These are phyloP conservation scores for Rossbeevera mucosa DNA, from an alignment of 768 basidiomycete genomes.

Conservation along the genomic window DNA sequence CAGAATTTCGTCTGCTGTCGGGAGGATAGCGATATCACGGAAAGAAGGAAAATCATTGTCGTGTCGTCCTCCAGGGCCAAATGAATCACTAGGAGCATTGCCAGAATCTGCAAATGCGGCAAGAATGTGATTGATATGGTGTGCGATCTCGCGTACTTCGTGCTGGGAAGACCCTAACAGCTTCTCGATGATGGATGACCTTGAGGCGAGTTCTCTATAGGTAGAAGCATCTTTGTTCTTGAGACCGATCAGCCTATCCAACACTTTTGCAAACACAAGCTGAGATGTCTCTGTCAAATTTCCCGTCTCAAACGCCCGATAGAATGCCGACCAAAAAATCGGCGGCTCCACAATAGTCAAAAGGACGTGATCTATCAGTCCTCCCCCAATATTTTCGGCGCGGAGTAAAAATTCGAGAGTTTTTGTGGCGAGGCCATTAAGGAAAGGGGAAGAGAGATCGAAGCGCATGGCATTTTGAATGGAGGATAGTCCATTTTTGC, in stretches of 20 bases:
- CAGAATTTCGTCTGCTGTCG: conserved; percentile 57
- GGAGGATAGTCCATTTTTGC: conserved; percentile 33
- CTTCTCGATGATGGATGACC: conserved; percentile 22
- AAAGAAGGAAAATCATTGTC: conserved; percentile 66
- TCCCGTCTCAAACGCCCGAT: conserved; percentile 30
- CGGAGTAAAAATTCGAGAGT: conserved; percentile 40
- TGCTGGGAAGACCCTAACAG: conserved; percentile 25
- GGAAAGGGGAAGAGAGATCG: conserved; percentile 36
- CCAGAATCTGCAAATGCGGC: conserved; percentile 23
- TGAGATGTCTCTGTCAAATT: conserved; percentile 34
- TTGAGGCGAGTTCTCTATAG: conserved; percentile 39
- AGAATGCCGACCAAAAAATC: conserved; percentile 45
- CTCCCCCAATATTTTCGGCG: conserved; percentile 40
- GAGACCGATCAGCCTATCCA: conserved; percentile 43
- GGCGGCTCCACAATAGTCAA: conserved; percentile 45
- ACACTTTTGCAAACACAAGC: conserved; percentile 43
- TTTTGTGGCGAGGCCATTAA: conserved; percentile 39
- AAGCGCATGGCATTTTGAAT: conserved; percentile 42
- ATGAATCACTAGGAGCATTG: conserved; percentile 12
- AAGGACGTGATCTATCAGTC: conserved; percentile 41
- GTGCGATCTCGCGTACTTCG: conserved; percentile 31
- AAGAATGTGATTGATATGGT: conserved; percentile 41
- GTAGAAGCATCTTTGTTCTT: conserved; percentile 30
- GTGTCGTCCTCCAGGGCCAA: conserved; percentile 59
- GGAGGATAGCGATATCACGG: conserved; percentile 56